Evolutionary conservation across 495 filamentous ascomycete species (phyloP).

Genomic region (Talaromyces adpressus): DNA sequence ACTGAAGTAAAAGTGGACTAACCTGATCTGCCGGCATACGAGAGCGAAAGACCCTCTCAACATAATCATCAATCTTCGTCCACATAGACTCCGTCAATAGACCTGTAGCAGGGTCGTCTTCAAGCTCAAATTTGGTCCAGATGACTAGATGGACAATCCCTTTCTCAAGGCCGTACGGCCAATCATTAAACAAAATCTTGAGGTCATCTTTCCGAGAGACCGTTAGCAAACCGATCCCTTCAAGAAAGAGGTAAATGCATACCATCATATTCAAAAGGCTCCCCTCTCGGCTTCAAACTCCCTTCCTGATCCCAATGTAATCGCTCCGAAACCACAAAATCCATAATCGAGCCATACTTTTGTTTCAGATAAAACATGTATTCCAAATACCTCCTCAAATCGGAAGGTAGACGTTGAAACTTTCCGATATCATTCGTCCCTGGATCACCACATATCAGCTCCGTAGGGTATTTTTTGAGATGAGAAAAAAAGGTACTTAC

Average conservation of each 20-base stretch:
- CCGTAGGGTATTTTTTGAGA: no score
- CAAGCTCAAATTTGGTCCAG: slow-evolving; percentile 84
- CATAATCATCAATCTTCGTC: slow-evolving; percentile 59
- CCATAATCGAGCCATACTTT: slow-evolving; percentile 64
- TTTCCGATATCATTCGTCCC: slow-evolving; percentile 59
- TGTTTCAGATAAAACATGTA: slow-evolving; percentile 55
- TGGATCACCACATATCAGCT: no score
- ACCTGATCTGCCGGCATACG: slow-evolving; percentile 40
- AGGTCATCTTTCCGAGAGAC: slow-evolving; percentile 47
- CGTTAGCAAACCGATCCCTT: background rate
- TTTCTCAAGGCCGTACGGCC: slow-evolving; percentile 77
- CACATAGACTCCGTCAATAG: slow-evolving; percentile 58
- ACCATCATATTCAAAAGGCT: slow-evolving; percentile 46
- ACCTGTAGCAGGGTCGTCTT: slow-evolving; percentile 56
- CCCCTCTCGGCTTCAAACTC: slow-evolving; percentile 36
- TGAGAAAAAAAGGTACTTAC: no score
- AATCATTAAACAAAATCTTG: slow-evolving; percentile 79
- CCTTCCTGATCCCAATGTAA: slow-evolving; percentile 53
- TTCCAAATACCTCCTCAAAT: slow-evolving; percentile 63
- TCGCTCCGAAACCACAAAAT: slow-evolving; percentile 60
- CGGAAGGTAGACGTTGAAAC: slow-evolving; percentile 67
- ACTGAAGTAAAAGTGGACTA: slow-evolving; percentile 1
- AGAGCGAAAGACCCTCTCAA: slow-evolving; percentile 54
- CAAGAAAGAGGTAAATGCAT: slow-evolving; percentile 9
- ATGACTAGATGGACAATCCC: slow-evolving; percentile 76